Conservation (phyloP, 805 yeast species). For the Kluyveromyces nonfermentans region DNA sequence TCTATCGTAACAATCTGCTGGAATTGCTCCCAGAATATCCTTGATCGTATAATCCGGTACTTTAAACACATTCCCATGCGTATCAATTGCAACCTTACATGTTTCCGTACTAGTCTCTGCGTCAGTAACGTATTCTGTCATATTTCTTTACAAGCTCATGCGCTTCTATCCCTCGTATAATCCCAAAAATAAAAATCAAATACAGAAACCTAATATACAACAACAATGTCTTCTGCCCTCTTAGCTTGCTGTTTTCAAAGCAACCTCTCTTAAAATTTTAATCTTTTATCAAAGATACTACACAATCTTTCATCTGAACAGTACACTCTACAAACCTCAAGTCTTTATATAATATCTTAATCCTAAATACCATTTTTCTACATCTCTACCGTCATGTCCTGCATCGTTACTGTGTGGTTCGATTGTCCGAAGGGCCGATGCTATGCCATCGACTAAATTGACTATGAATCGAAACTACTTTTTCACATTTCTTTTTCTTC, state of each 20-base stretch:
- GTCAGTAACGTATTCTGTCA: slow-evolving; percentile 6
- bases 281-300: too few species aligned
- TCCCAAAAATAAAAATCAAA: background rate
- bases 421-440: background rate
- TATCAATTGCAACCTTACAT: slow-evolving; percentile 39
- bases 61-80: slow-evolving; percentile 55
- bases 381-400: background rate
- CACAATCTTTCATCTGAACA: too few species aligned
- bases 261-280: background rate
- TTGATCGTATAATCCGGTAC: slow-evolving; percentile 73
- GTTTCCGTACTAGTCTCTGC: slow-evolving; percentile 5
- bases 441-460: background rate
- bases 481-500: background rate
- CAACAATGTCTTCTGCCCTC: too few species aligned
- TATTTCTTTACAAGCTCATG: background rate
- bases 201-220: too few species aligned
- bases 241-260: background rate
- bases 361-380: background rate
- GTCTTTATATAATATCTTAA: background rate
- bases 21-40: slow-evolving; percentile 64
- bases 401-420: background rate
- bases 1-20: slow-evolving; percentile 65
- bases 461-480: background rate
- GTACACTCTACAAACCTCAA: background rate
- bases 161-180: background rate